Evolutionary conservation across 2,329 filamentous ascomycete genomes (phyloP).

Genomic region (Trichoderma harzianum): DNA sequence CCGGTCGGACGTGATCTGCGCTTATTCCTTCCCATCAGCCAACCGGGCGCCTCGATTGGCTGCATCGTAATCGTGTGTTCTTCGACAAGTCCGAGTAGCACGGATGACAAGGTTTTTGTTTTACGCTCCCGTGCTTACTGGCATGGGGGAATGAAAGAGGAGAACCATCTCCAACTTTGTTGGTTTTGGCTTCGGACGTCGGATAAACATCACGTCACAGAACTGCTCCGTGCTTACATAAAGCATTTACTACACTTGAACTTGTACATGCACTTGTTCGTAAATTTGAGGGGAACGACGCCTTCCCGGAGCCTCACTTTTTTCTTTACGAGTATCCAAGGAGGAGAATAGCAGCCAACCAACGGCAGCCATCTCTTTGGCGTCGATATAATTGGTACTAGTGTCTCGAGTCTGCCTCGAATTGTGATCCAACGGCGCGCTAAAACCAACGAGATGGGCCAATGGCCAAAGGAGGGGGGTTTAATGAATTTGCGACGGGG

Average conservation of each 20-base stretch:
- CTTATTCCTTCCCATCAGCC: constrained; percentile 10
- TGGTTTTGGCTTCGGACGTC: background rate
- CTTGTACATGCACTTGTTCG: background rate
- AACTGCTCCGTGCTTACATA: constrained; percentile 3
- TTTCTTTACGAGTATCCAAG: background rate
- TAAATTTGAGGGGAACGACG: background rate
- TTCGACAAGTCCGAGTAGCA: background rate
- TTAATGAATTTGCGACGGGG: constrained; percentile 10
- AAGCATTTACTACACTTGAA: background rate
- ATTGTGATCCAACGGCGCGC: background rate
- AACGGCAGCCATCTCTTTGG: background rate
- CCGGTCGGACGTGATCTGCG: constrained; percentile 9
- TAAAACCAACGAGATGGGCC: background rate
- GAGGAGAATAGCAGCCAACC: background rate
- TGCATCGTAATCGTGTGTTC: constrained; percentile 15
- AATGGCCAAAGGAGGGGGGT: background rate
- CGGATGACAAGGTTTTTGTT: constrained; percentile 4
- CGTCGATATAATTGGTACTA: background rate
- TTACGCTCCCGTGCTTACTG: constrained; percentile 13
- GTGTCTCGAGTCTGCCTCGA: constrained; percentile 7
- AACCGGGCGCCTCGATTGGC: constrained; percentile 10
- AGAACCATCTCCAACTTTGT: background rate
- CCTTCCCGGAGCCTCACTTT: background rate
- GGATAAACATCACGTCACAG: constrained; percentile 8
- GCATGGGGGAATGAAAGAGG: background rate